Conservation (phyloP, 306 rosid species). For the Citrullus mucosospermus region DNA sequence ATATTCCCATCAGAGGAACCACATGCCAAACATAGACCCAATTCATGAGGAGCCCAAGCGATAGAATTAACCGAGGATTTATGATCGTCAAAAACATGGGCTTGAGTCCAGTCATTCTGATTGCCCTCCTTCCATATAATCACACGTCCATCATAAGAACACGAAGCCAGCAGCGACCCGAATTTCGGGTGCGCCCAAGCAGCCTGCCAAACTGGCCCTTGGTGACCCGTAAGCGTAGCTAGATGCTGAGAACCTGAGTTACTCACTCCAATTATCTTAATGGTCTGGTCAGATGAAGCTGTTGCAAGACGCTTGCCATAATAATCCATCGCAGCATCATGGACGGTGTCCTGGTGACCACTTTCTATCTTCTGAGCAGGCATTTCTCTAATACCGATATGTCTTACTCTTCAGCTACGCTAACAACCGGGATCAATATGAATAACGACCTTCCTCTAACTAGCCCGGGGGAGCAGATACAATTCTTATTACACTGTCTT, state of each 20-base stretch:
- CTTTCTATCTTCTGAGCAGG: conserved; percentile 70
- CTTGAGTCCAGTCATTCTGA: conserved; percentile 66
- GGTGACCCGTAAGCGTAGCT: conserved; percentile 62
- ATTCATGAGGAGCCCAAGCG: conserved; percentile 78
- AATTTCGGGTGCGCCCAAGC: conserved; percentile 83
- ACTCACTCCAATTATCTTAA: conserved; percentile 78
- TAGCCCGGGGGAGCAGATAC: background rate
- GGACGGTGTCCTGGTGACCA: conserved; percentile 66
- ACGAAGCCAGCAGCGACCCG: conserved; percentile 62
- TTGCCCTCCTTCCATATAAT: conserved; percentile 83
- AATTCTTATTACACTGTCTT: background rate
- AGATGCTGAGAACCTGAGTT: conserved; percentile 60
- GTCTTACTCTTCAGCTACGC: background rate
- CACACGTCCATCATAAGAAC: conserved; percentile 64
- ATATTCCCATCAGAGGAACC: conserved; percentile 85
- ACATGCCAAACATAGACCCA: conserved; percentile 72
- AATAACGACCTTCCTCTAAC: background rate
- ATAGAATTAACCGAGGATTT: conserved; percentile 69
- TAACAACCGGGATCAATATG: background rate
- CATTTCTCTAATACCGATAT: conserved; percentile 26
- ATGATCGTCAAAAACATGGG: conserved; percentile 56
- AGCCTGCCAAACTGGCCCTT: conserved; percentile 82
- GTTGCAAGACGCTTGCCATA: conserved; percentile 79
- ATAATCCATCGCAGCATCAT: conserved; percentile 76
- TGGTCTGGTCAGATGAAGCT: conserved; percentile 70